Base-by-base conservation (phyloP, 2,329 filamentous ascomycete genomes). In the Penicillium sp. region DNA sequence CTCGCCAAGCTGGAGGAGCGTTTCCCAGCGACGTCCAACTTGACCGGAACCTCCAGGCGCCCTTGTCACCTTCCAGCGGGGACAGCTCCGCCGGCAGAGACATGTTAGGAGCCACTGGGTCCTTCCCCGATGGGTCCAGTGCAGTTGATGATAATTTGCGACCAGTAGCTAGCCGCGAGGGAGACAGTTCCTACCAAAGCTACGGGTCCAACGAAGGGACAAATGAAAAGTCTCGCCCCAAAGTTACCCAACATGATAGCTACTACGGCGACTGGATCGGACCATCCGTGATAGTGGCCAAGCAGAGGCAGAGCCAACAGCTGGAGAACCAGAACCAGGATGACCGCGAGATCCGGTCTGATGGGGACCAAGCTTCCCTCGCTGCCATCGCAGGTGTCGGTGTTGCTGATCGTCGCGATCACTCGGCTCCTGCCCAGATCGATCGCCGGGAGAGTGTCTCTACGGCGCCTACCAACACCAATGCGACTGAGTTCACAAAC, bases 21-120 rank as follows among this genome's bases (percentile, higher is more conserved):
- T 99, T 99, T 80, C 93, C 93, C 78, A 95, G 90, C 78, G 92
- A 97, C 81, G 81, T 97, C 68, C 86, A 92, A 79, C 84, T 96
- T 74, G 89, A 92, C 75, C 87, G 90, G 79, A 87, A 89, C 81
- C 86, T 91, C 85, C 88, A 92, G 77, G 86, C 85, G 71, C 85
- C 89, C 71, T 80, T 87, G 72, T 91, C 89, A 70, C 89, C 89
- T 59, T 90, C 89, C 81, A 95, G 90, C 81, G 85, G 86, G 75
- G 85, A 87, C 75, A 90, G 87, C 74, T 92, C 89, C 66, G 85
- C 82, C 61, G 85, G 86, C 68, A 79, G 81, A 70, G 83, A 86
- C 69, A 73, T 85, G 66, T 79, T 83, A 63, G 85, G 83, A 53
- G 82, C 83, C 47, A 81, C 85, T 29, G 81, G 79, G 43, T 81